Evolutionary conservation across 2,329 filamentous ascomycete genomes (phyloP).

Genomic region (Aspergillus eucalypticola): DNA sequence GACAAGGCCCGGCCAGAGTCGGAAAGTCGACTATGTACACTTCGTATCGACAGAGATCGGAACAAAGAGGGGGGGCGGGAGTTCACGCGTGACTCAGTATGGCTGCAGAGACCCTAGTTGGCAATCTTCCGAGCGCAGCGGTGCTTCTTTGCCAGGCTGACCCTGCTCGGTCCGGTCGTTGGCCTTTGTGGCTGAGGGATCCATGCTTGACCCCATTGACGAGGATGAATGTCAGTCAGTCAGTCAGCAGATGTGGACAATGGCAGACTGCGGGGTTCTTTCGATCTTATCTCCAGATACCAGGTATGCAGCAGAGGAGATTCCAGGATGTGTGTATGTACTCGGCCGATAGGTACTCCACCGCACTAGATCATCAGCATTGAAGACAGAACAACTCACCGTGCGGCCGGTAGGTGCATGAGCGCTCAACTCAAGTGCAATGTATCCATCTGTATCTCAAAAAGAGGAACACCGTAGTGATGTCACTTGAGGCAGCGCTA

Average conservation of each 20-base stretch:
- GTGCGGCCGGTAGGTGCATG: no score
- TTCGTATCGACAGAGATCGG: neutral
- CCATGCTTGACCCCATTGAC: neutral
- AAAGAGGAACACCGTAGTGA: no score
- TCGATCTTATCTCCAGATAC: constrained; percentile 2
- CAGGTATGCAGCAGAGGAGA: neutral
- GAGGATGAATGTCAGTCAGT: neutral
- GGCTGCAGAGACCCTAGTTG: neutral
- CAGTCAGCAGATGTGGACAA: neutral
- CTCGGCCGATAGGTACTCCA: neutral
- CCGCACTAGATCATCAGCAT: neutral
- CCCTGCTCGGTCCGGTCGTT: neutral
- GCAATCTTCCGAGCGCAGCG: neutral
- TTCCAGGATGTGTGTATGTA: neutral
- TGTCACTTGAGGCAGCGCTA: no score
- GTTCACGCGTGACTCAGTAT: neutral
- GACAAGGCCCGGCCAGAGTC: neutral
- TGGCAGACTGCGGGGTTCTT: neutral
- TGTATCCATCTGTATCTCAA: no score
- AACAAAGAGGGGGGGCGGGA: neutral
- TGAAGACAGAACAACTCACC: no score
- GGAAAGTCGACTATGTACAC: neutral
- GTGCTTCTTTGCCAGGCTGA: neutral
- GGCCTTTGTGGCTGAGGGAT: neutral
- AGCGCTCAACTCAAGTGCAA: no score